Evolutionary conservation across 116 monocot species (phyloP).

Genomic region (Papilionanthe hybrid): DNA sequence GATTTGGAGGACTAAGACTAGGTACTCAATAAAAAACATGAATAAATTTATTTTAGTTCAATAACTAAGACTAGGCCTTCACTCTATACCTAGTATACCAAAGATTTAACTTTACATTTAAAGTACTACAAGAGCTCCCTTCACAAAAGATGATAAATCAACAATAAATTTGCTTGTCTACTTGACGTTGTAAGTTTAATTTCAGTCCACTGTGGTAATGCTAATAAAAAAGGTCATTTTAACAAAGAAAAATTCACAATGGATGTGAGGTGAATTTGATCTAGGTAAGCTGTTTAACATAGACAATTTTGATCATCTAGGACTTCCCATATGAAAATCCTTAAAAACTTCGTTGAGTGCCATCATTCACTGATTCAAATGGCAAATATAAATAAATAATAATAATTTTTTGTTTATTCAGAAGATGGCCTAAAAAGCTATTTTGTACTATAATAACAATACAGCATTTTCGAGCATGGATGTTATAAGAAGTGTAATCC

Average conservation of each 20-base stretch:
- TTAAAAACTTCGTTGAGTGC: neutral
- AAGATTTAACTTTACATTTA: neutral
- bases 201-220: neutral
- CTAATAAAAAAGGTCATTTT: neutral
- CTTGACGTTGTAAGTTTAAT: neutral
- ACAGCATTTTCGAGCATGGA: neutral
- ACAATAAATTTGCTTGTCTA: neutral
- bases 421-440: neutral
- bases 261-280: neutral
- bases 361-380: neutral
- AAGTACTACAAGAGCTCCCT: neutral
- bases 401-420: neutral
- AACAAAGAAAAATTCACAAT: neutral
- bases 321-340: neutral
- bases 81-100: neutral
- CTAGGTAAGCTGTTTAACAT: neutral
- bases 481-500: neutral
- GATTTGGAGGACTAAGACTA: neutral
- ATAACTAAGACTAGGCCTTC: neutral
- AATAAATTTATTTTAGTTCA: neutral
- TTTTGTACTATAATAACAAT: neutral
- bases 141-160: neutral
- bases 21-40: neutral
- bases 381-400: neutral
- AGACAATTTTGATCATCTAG: neutral